Evolutionary conservation across 2,329 filamentous ascomycete species (phyloP).

Genomic region (Triangularia verruculosa): DNA sequence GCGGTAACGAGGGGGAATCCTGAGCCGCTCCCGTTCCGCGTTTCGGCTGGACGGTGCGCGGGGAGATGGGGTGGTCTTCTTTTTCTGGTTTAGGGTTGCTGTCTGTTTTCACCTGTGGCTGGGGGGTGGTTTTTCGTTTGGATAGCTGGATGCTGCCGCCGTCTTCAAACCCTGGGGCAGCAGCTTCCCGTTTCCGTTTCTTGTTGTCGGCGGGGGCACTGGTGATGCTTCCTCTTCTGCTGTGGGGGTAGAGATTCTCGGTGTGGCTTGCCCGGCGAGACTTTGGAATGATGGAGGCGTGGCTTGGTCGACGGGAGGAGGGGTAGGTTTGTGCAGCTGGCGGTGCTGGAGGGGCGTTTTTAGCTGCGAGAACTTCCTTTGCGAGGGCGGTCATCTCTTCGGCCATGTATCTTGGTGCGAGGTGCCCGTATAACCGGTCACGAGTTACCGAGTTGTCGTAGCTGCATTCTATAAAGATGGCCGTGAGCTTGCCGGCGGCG

Average conservation of each 20-base stretch:
- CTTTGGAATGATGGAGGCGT: constrained; percentile 9
- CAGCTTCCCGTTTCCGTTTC: constrained; percentile 57
- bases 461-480: constrained; percentile 93
- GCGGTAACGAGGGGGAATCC: not conserved
- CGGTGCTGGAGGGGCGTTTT: constrained; percentile 31
- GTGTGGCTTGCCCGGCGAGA: not conserved
- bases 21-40: not conserved
- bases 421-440: constrained; percentile 79
- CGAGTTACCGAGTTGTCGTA: constrained; percentile 80
- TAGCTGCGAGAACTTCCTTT: constrained; percentile 61
- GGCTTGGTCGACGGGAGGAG: constrained; percentile 6
- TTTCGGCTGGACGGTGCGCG: constrained; percentile 2
- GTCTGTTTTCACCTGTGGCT: constrained; percentile 16
- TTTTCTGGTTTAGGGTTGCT: not conserved
- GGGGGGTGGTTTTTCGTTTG: constrained; percentile 22
- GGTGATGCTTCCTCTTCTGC: not conserved
- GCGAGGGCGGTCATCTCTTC: constrained; percentile 74
- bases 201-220: constrained; percentile 33
- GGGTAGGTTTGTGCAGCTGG: constrained; percentile 24
- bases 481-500: constrained; percentile 65
- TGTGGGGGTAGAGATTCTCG: not conserved
- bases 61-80: constrained; percentile 14
- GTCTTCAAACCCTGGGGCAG: not conserved
- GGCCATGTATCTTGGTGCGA: constrained; percentile 79
- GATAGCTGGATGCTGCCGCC: constrained; percentile 35